phyloP scores from a whole-genome alignment of 192 early-diverging fungal genomes.

The Linnemannia exigua region DNA sequence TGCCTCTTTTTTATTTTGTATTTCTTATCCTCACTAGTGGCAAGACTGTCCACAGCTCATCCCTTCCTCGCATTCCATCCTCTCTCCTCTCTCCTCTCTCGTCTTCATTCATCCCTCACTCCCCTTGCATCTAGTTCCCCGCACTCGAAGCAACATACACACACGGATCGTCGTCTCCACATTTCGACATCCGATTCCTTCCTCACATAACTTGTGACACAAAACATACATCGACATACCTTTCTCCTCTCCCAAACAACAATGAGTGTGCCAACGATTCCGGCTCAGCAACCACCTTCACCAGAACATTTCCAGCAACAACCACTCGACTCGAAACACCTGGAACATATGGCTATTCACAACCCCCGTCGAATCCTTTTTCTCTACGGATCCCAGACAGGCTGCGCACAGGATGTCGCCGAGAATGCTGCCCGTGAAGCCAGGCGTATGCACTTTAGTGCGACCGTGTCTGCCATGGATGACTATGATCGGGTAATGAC shows the following conservation, averaged over 20 bases:
- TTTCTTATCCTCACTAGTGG: background rate
- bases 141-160: too few relatives aligned
- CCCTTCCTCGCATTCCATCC: background rate
- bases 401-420: conserved; percentile 92
- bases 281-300: background rate
- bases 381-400: conserved; percentile 94
- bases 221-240: background rate
- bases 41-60: background rate
- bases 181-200: background rate
- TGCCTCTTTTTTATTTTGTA: background rate
- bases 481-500: conserved; percentile 72
- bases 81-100: background rate
- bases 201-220: background rate
- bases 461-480: conserved; percentile 81
- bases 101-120: background rate
- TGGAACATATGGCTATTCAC: conserved; percentile 48
- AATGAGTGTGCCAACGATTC: background rate
- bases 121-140: background rate
- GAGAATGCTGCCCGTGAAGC: conserved; percentile 86
- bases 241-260: too few relatives aligned
- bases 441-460: conserved; percentile 78
- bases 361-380: conserved; percentile 71
- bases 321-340: conserved; percentile 23
- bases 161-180: background rate
- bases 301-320: background rate